Evolutionary conservation across 2,329 filamentous ascomycete genomes (phyloP), one percentile per base, ranked within the genome.

Genomic region (Penicillium sp.): DNA sequence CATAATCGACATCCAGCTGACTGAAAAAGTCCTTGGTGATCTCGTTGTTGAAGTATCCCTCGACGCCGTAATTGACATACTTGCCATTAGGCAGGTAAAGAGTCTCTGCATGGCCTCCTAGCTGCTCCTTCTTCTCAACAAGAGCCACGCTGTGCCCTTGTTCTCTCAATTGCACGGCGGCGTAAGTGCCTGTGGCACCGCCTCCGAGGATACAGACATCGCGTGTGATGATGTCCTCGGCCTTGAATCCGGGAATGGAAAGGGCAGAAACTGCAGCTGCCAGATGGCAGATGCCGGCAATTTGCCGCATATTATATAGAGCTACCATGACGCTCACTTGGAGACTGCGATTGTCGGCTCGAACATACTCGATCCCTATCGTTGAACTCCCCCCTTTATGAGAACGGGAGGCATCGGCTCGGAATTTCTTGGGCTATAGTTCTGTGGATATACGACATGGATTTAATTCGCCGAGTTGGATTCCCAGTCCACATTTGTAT

Each of bases 201-300:
- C 59, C 58, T 18, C 60, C 61, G 16, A 65, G 51, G 21, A 62
- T 55, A 13, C 40, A 45, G 4, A 64, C 48, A 43, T 63, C 58
- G 18, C 53, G 51, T 3, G 28, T 36, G 14, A 56, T 48, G 5
- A 46, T 35, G 4, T 47, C 26, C 9, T 43, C 30, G 7, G 19
- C 26, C 7, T 32, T 31, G 33, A 41, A 41, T 3, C 13, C 39
- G 18, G 15, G 20, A 2, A 26, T 15, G 14, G 32, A 35, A 32
- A 21, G n/a, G 17, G 36, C 25, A 14, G 25, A 20, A 9, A n/a
- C 23, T 5, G 30, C 17, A n/a, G 33, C 33, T 7, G 21, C 26
- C 11, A 29, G 13, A n/a, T 8, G 13, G 7, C 7, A 14, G 7
- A 29, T 7, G 26, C 26, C 13, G 8, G 26, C 21, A n/a, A n/a